Conservation (phyloP, 2,329 filamentous ascomycete species). For the Tolypocladium ophioglossoides region DNA sequence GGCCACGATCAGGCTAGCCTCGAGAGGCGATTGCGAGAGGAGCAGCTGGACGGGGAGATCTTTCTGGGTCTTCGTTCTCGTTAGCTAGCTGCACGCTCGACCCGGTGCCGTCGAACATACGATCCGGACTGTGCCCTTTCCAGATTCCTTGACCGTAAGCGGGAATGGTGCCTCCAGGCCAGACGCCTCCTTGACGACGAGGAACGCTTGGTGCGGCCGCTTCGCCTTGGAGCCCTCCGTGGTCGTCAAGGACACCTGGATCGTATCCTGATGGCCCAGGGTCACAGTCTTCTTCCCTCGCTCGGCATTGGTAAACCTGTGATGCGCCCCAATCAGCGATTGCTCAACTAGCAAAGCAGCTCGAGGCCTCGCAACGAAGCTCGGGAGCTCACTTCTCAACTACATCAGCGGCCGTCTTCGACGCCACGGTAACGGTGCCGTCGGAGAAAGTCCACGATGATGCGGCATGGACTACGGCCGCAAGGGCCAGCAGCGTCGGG, state of each 20-base stretch:
- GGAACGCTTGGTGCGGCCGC: conserved; percentile 88
- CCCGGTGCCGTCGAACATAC: conserved; percentile 40
- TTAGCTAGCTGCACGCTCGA: conserved; percentile 13
- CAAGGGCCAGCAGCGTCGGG: conserved; percentile 33
- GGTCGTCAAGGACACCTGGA: conserved; percentile 75
- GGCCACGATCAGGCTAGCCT: conserved; percentile 73
- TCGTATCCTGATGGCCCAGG: conserved; percentile 57
- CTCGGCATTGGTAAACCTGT: conserved; percentile 47
- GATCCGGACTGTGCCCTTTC: conserved; percentile 76
- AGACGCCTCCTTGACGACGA: conserved; percentile 67
- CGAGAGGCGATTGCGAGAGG: conserved; percentile 53
- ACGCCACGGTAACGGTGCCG: conserved; percentile 53
- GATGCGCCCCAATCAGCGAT: neutral
- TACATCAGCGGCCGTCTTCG: conserved; percentile 51
- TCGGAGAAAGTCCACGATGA: conserved; percentile 66
- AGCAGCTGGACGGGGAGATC: conserved; percentile 82
- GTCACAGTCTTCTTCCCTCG: conserved; percentile 53
- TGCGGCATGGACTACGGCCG: conserved; percentile 39
- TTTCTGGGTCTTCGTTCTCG: conserved; percentile 58
- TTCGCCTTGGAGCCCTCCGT: conserved; percentile 69
- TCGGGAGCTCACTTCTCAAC: conserved; percentile 53
- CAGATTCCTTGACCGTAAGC: conserved; percentile 73
- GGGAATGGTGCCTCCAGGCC: conserved; percentile 83
- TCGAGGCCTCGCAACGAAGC: neutral
- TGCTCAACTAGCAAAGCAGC: neutral